Evolutionary conservation across 2,329 filamentous ascomycete species (phyloP), one percentile per base, ranked within the genome.

Genomic region (Paramyrothecium roridum): DNA sequence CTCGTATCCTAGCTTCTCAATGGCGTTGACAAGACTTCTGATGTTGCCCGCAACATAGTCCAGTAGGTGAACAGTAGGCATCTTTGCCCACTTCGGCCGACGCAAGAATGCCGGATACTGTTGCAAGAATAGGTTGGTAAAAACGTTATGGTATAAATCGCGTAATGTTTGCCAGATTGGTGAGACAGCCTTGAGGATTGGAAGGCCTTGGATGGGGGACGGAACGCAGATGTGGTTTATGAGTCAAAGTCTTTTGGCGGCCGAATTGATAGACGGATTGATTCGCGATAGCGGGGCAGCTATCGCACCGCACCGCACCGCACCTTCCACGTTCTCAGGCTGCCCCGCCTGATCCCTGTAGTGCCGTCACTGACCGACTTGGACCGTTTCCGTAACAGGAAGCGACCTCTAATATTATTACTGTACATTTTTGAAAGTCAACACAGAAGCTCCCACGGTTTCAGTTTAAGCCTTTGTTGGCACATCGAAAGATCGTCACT

Each of bases 41-140:
- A 99, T 87, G 73, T 99, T 99, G 69, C 95, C 95, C 58, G 95
- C 93, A 62, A 97, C 93, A 72, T 97, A 98, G 77, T 98, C 81
- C 65, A 89, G 75, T 54, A 95, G 76, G 75, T 93, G 84, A 60
- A 93, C 89, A 50, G 83, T 90, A 60, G 89, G 85, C 88, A 92
- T 92, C 52, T 65, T 80, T 66, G 58, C 63, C 61, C 54, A 46
- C 40, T 50, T 54, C 53, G 21, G 37, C 12, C 37, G n/a, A 13
- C 37, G n/a, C 37, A 43, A 13, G 12, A 17, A 8, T 13, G n/a
- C 26, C 26, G 6, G 26, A 30, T 4, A 30, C 26, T 30, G 26
- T 10, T 30, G 26, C 26, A 10, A 30, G 26, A 10, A 30, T 30
- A 6, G 26, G 10, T 30, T 30, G 26, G 6, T 10, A 30, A 30